Evolutionary conservation across 768 basidiomycete species (phyloP), one percentile per base, ranked within the genome.

Genomic region (Amanita rimosa): DNA sequence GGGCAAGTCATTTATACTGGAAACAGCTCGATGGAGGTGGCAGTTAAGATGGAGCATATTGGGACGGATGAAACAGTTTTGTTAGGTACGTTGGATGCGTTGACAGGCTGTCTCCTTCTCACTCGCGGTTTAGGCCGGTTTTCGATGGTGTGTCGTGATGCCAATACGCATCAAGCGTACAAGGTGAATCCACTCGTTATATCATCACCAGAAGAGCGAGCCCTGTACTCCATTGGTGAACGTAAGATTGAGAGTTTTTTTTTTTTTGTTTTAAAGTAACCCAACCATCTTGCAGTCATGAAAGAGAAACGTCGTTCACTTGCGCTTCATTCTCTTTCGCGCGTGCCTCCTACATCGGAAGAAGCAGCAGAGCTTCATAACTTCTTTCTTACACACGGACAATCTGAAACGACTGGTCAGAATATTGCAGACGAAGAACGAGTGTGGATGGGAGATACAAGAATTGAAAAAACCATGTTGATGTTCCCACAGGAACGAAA

Each of bases 1-100:
- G 89, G 88, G 0, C 86, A 90, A 57, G 86, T 91, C 16, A 81
- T 89, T 29, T 84, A 82, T 55, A 82, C 82, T 0, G 89, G 87
- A 0, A 69, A 60, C 41, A 84, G 81, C 48, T 86, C 84, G 0
- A 85, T 91, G 78, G 87, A 91, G 59, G 79, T 91, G n/a, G 84
- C 79, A 3, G 82, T 93, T 37, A 85, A 83, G 60, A 85, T 91
- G 83, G 85, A 90, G 59, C 78, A 71, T 2, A 62, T 81, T 24
- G 70, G 70, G 16, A 58, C 57, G n/a, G 67, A 77, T 14, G 72
- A 80, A 53, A 82, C 83, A 6, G 74, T 87, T 27, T 67, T 86
- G 54, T 66, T 90, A 35, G 85, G 86, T 79, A 58, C 41, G 44
- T 52, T 42, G 9, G 34, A 11, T 31, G 13, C 29, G 35, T 46